Base-by-base conservation (phyloP, 2,329 filamentous ascomycete genomes). In the Plenodomus tracheiphilus region DNA sequence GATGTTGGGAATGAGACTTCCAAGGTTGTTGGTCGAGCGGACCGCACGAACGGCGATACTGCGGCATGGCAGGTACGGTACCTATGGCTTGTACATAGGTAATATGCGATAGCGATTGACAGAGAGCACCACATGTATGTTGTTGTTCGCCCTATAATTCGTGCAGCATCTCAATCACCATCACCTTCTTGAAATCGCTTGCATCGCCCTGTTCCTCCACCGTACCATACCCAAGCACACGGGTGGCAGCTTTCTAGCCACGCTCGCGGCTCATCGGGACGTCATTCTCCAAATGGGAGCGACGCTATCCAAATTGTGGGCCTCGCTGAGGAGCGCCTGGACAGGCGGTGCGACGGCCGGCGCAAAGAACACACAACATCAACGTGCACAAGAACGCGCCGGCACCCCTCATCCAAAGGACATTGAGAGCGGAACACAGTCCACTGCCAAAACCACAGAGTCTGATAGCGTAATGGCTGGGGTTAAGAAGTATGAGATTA, bases 231-330 rank as follows among this genome's bases (percentile, higher is more conserved):
- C 22, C 22, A 10, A 43, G 50, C 52, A 61, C 53, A 55, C 49
- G 55, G 22, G 5, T 25, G 22, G 22, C 22, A 25, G 6, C 6
- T 15, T 32, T 11, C 39, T 51, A 39, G 51, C 44, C 34, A 48
- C 51, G 43, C 35, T 32, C 38, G 53, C 60, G 58, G 59, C 55
- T 62, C 52, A 54, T 63, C 56, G 55, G 58, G 51, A 64, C 65
- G 62, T 69, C 61, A 68, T 60, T 48, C 47, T 40, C 42, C 61
- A 61, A 51, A 66, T 64, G 55, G 58, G 54, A 49, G 52, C 47
- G 55, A 62, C 49, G 59, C 60, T 70, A 60, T 68, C 65, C 54
- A 69, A 68, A 61, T 61, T 69, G 68, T 69, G 64, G 65, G 58
- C 52, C 61, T 49, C 54, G 21, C 56, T 62, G 37, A 64, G 45